phyloP scores from a whole-genome alignment of 805 yeast genomes.

The Sugiyamaella boreocaroliniensis region DNA sequence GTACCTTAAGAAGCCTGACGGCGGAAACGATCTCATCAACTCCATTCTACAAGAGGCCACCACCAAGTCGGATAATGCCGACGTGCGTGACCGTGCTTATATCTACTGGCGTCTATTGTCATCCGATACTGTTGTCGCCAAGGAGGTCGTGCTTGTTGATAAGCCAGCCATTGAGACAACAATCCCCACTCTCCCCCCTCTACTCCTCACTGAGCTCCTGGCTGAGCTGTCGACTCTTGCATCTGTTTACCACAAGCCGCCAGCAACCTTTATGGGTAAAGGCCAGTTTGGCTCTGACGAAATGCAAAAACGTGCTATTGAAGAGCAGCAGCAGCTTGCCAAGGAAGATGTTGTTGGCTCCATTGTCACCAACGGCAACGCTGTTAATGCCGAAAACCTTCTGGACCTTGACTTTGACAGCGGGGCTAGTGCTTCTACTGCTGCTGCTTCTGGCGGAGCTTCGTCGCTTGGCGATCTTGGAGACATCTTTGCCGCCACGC shows the following conservation, averaged over 20 bases:
- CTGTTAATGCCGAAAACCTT: slow-evolving; percentile 67
- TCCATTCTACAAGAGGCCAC: slow-evolving; percentile 70
- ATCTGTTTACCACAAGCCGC: slow-evolving; percentile 84
- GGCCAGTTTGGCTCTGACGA: slow-evolving; percentile 37
- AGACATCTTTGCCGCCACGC: slow-evolving; percentile 45
- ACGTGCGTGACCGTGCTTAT: slow-evolving; percentile 76
- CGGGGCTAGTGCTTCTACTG: slow-evolving; percentile 15
- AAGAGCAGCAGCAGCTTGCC: slow-evolving; percentile 73
- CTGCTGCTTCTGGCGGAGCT: neutral
- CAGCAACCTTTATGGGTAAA: slow-evolving; percentile 50
- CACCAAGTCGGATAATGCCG: slow-evolving; percentile 75
- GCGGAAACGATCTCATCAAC: slow-evolving; percentile 66
- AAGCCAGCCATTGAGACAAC: slow-evolving; percentile 69
- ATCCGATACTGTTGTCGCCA: slow-evolving; percentile 72
- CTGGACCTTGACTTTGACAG: slow-evolving; percentile 77
- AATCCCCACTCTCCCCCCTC: slow-evolving; percentile 63
- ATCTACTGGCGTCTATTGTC: slow-evolving; percentile 83
- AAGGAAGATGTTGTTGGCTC: slow-evolving; percentile 52
- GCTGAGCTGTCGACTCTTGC: slow-evolving; percentile 77
- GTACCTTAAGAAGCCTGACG: slow-evolving; percentile 52
- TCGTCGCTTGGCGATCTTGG: slow-evolving; percentile 66
- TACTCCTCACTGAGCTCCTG: slow-evolving; percentile 58
- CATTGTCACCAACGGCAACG: slow-evolving; percentile 31
- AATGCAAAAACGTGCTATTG: slow-evolving; percentile 46
- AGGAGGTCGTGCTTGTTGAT: slow-evolving; percentile 50